A percentile compares a stretch with the other conserved stretches of the same genome.
These are phyloP conservation scores for Curvularia sp. DNA, from an alignment of 2,329 filamentous ascomycete genomes.

Conservation along the genomic window DNA sequence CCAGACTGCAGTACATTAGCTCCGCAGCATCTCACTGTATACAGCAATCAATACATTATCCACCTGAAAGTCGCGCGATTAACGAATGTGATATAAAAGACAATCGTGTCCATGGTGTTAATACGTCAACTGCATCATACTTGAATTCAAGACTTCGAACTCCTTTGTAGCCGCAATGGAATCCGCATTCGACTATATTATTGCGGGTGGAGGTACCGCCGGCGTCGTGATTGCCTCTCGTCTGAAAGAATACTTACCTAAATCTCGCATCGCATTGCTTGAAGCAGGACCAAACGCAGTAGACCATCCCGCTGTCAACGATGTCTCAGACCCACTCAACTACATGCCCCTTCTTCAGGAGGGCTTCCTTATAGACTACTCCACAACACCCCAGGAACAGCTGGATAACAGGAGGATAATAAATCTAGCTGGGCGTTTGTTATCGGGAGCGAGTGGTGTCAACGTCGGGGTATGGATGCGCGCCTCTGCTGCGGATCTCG, in stretches of 20 bases:
- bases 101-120: neutral
- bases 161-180: neutral
- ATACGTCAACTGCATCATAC: neutral
- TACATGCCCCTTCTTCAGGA: conserved; percentile 12
- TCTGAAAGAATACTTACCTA: conserved; percentile 21
- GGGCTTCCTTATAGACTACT: conserved; percentile 25
- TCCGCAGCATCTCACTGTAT: neutral
- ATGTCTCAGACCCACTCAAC: conserved; percentile 14
- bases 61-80: no score
- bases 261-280: conserved; percentile 17
- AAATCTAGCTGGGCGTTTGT: conserved; percentile 23
- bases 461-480: conserved; percentile 31
- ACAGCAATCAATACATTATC: neutral
- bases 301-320: conserved; percentile 13
- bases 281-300: conserved; percentile 29
- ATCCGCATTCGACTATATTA: conserved; percentile 26
- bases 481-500: conserved; percentile 23
- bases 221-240: conserved; percentile 33
- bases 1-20: neutral
- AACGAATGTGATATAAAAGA: neutral
- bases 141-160: neutral
- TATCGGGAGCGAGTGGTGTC: conserved; percentile 27
- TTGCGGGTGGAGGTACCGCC: conserved; percentile 39
- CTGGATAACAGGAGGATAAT: conserved; percentile 19
- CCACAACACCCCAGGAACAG: conserved; percentile 25